Evolutionary conservation across 1,284 basidiomycete genomes (phyloP).

Genomic region (Grifola frondosa): DNA sequence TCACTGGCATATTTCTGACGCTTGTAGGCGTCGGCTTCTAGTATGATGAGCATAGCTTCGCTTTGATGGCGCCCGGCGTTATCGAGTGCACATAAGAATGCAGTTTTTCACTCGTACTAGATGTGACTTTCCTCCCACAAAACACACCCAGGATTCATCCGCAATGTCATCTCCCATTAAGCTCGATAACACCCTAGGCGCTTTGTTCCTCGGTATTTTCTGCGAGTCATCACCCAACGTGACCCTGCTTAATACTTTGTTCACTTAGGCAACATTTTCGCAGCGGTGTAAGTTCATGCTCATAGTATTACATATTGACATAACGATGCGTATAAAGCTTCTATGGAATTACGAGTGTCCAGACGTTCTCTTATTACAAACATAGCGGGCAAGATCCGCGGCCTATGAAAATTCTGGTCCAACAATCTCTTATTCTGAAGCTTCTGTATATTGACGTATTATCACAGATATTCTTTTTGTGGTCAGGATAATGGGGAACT

Average conservation of each 20-base stretch:
- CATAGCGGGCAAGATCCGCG: background rate
- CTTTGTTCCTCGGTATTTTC: background rate
- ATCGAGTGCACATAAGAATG: too few relatives aligned
- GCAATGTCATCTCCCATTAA: too few relatives aligned
- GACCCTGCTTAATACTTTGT: background rate
- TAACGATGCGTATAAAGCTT: background rate
- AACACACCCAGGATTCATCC: too few relatives aligned
- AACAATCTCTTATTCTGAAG: conserved; percentile 9
- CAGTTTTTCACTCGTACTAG: too few relatives aligned
- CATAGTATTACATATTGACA: background rate
- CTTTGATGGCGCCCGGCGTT: too few relatives aligned
- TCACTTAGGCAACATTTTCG: background rate
- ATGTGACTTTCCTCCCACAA: too few relatives aligned
- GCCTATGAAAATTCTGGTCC: conserved; percentile 20
- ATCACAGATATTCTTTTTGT: conserved; percentile 16
- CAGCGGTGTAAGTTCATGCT: background rate
- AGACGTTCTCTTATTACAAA: background rate
- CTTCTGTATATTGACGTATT: background rate
- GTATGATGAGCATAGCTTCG: too few relatives aligned
- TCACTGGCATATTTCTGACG: too few relatives aligned
- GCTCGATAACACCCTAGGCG: background rate
- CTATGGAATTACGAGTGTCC: background rate
- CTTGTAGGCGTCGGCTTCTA: too few relatives aligned
- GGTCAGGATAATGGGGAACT: too few relatives aligned
- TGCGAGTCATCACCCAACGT: background rate